These are phyloP conservation scores for Teratosphaeria zuluensis DNA, from an alignment of 2,329 filamentous ascomycete species.

Conservation along the genomic window DNA sequence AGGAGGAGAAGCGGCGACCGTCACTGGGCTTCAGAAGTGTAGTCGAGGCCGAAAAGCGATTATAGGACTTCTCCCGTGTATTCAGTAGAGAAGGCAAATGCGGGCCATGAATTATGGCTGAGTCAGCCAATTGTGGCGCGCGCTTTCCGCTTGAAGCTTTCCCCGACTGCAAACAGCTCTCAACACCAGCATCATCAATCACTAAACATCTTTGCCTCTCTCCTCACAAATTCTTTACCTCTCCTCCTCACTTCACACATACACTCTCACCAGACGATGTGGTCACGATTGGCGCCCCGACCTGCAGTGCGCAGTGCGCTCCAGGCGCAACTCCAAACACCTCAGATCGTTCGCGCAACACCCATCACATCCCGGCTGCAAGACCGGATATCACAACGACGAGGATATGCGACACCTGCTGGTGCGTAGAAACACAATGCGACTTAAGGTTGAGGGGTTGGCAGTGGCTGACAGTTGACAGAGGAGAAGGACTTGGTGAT, in stretches of 20 bases:
- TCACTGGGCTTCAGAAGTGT: neutral
- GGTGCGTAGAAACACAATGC: conserved; percentile 23
- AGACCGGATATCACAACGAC: conserved; percentile 43
- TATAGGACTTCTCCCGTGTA: neutral
- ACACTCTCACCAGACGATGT: conserved; percentile 4
- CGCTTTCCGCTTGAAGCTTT: neutral
- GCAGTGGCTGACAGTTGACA: conserved; percentile 33
- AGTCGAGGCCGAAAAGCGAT: neutral
- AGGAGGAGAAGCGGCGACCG: neutral
- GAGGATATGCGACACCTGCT: conserved; percentile 47
- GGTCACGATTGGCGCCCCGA: conserved; percentile 8
- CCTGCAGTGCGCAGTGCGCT: conserved; percentile 8
- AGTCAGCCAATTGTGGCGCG: neutral
- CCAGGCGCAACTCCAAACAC: conserved; percentile 7
- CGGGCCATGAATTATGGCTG: neutral
- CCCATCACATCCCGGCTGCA: conserved; percentile 38
- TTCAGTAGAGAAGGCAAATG: neutral
- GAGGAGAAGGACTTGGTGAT: conserved; percentile 96
- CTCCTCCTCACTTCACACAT: neutral
- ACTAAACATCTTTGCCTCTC: neutral
- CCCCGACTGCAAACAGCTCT: neutral
- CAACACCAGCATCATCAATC: neutral
- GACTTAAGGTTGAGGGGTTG: neutral
- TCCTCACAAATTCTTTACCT: neutral
- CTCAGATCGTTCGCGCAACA: conserved; percentile 14